Evolutionary conservation across 169 alveolate species (phyloP).

Genomic region (Cryptosporidium canis): DNA sequence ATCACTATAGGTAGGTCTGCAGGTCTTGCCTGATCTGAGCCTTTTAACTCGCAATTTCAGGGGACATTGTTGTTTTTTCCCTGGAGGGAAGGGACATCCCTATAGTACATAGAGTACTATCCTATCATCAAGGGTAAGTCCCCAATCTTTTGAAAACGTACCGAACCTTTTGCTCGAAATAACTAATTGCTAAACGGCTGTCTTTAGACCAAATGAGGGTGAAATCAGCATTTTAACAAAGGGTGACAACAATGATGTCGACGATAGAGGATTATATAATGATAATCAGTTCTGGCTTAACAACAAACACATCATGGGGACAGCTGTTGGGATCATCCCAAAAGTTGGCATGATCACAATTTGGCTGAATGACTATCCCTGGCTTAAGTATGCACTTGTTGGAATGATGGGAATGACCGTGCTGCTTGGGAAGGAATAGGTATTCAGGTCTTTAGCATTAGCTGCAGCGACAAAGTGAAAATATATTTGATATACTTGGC

Average conservation of each 20-base stretch:
- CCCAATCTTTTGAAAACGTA: background rate
- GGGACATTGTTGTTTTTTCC: constrained; percentile 88
- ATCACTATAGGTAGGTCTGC: constrained; percentile 76
- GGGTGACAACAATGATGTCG: constrained; percentile 94
- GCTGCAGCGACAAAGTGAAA: background rate
- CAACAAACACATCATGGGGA: constrained; percentile 88
- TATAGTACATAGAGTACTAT: constrained; percentile 92
- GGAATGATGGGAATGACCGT: constrained; percentile 77
- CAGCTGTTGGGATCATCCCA: constrained; percentile 87
- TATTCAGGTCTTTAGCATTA: background rate
- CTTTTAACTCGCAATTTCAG: background rate
- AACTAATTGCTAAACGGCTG: background rate
- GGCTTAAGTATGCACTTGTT: constrained; percentile 77
- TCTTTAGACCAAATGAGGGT: constrained; percentile 76
- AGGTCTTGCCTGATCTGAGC: background rate
- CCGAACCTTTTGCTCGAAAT: background rate
- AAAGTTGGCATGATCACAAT: constrained; percentile 92
- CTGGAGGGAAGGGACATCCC: constrained; percentile 92
- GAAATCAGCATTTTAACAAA: constrained; percentile 87
- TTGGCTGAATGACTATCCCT: constrained; percentile 89
- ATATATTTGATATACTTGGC: constrained; percentile 24
- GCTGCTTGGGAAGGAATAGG: constrained; percentile 68
- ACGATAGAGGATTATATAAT: constrained; percentile 93
- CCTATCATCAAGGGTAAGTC: constrained; percentile 80
- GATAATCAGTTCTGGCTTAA: constrained; percentile 85